Percentiles rank a stretch among this genome's conserved stretches.
These are phyloP conservation scores for Chaetomium globosum DNA, from an alignment of 2,329 filamentous ascomycete species.

Conservation along the genomic window DNA sequence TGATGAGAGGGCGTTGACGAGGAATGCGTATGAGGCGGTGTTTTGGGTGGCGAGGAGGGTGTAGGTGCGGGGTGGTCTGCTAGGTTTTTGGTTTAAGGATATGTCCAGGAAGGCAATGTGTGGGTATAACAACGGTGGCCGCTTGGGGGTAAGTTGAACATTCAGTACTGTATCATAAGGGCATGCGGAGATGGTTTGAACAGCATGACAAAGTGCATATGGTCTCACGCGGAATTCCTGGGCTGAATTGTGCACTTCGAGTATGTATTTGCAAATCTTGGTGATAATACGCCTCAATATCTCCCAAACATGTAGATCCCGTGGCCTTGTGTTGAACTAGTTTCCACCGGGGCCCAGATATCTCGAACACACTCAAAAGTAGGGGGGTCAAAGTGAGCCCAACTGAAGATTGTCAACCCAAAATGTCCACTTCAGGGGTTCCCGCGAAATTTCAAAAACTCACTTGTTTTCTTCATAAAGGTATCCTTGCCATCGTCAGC, in stretches of 20 bases:
- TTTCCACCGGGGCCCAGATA: neutral
- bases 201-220: neutral
- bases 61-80: neutral
- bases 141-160: neutral
- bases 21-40: slow-evolving; percentile 58
- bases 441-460: neutral
- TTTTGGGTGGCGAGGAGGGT: slow-evolving; percentile 52
- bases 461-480: neutral
- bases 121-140: neutral
- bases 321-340: neutral
- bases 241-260: neutral
- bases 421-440: neutral
- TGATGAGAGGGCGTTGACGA: slow-evolving; percentile 53
- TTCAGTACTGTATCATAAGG: neutral
- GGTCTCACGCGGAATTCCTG: neutral
- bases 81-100: neutral
- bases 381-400: neutral
- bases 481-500: neutral
- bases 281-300: neutral
- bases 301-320: neutral
- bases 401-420: neutral
- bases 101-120: no score
- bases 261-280: neutral
- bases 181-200: neutral
- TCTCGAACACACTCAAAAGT: neutral